A percentile compares a stretch with the other conserved stretches of the same genome.
Conservation (phyloP, 2,329 filamentous ascomycete species). For the Aureobasidium leucospermi region DNA sequence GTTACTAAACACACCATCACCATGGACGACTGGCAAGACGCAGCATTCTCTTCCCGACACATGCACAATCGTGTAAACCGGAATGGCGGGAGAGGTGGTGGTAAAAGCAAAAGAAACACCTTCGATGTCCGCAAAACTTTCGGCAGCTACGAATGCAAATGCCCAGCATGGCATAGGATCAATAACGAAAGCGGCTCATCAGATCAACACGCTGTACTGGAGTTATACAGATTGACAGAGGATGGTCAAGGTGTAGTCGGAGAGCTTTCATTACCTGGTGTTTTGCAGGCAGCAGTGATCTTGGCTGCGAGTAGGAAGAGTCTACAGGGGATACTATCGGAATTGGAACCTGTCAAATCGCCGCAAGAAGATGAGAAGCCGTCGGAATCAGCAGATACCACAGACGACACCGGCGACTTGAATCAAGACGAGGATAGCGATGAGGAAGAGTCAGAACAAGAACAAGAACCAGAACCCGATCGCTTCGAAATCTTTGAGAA, state of each 20-base stretch:
- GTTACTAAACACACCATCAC: background rate
- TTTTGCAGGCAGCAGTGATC: background rate
- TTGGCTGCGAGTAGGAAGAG: constrained; percentile 2
- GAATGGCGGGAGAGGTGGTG: background rate
- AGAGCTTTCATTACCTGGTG: background rate
- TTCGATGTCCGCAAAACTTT: constrained; percentile 2
- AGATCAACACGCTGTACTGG: background rate
- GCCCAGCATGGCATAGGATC: background rate
- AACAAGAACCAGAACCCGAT: background rate
- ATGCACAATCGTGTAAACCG: background rate
- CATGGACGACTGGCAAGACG: constrained; percentile 5
- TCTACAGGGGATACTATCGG: background rate
- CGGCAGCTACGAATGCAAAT: background rate
- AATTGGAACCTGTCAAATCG: background rate
- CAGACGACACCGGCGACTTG: background rate
- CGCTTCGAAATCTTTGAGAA: constrained; percentile 3
- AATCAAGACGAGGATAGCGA: background rate
- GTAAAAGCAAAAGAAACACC: background rate
- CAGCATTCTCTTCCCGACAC: background rate
- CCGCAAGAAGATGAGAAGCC: background rate
- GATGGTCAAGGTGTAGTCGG: background rate
- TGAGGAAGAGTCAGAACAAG: background rate
- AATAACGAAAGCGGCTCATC: background rate
- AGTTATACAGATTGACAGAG: constrained; percentile 5
- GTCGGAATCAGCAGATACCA: too few relatives aligned